Percentiles rank a stretch among this genome's conserved stretches.
Evolutionary conservation across 306 rosid genomes (phyloP).

Genomic region (Glycine latifolia): DNA sequence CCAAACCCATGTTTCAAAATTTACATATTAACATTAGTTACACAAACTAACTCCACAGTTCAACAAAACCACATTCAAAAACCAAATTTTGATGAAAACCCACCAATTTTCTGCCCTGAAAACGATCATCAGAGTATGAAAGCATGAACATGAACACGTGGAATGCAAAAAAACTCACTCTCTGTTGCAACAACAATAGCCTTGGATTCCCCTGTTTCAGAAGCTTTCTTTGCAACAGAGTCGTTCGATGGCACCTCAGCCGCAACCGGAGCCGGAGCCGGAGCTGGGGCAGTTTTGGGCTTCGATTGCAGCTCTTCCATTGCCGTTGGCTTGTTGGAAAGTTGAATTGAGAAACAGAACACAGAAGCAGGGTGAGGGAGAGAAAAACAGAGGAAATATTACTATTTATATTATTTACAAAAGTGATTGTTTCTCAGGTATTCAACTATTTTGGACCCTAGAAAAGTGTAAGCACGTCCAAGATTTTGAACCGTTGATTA

Average conservation of each 20-base stretch:
- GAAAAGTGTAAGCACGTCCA: constrained; percentile 8
- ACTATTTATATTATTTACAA: not conserved
- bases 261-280: constrained; percentile 3
- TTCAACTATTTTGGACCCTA: not conserved
- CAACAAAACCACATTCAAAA: not conserved
- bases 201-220: constrained; percentile 47
- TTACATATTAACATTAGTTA: not conserved
- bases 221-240: constrained; percentile 42
- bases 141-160: not conserved
- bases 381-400: not conserved
- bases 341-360: constrained; percentile 5
- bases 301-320: constrained; percentile 59
- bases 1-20: not conserved
- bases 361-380: not conserved
- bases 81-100: constrained; percentile 27
- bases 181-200: constrained; percentile 38
- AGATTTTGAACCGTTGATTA: constrained; percentile 13
- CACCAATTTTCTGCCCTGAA: not conserved
- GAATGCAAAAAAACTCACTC: constrained; percentile 46
- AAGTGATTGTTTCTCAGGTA: not conserved
- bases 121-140: not conserved
- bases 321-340: not conserved
- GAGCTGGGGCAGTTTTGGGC: constrained; percentile 38
- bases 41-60: not conserved
- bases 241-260: constrained; percentile 45